Evolutionary conservation across 176 grass and related monocot species (phyloP), one percentile per base, ranked within the genome.

Genomic region (Dendrocalamus sinicus): DNA sequence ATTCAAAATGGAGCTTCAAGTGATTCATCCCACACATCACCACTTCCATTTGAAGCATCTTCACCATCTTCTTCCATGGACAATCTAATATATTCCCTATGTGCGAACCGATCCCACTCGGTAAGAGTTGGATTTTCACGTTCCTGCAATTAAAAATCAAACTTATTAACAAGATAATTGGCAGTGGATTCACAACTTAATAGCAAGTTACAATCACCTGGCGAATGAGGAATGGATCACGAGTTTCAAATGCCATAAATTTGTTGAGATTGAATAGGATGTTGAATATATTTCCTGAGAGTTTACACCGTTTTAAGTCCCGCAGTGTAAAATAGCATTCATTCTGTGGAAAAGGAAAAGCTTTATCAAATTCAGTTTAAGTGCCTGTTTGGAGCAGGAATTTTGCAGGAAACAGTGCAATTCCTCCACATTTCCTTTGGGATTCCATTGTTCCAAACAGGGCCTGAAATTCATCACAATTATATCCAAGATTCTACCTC

Each of bases 161-260:
- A 53, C 37, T 68, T 59, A 53, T 88, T 73, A 90, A 73, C 16
- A 52, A 61, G 68, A 82, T 53, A 44, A 19, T 65, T 76, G 16
- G 24, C 64, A 67, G 51, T 54, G 47, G 57, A 85, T 83, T 75
- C 57, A 83, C 13, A 69, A 51, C 17, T 73, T 80, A 61, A 86
- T 72, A 6, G 44, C 60, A 75, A 75, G 32, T 52, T 72, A 47
- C 19, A 52, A 73, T 94, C 76, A 98, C 96, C 92, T 98, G 96
- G 59, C 96, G 96, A 92, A 96, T 96, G 67, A 98, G 91, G 86
- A 98, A 98, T 2, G 96, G 96, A 86, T 98, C 96, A 70, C 96
- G 93, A 76, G 92, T 94, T 91, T 99, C 97, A 88, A 99, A 99
- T n/a, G 97, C 94, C 97, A 99, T 99, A 67, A 99, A 99, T 83